Evolutionary conservation across 1,284 basidiomycete species (phyloP).

Genomic region (Heterobasidion parviporum): DNA sequence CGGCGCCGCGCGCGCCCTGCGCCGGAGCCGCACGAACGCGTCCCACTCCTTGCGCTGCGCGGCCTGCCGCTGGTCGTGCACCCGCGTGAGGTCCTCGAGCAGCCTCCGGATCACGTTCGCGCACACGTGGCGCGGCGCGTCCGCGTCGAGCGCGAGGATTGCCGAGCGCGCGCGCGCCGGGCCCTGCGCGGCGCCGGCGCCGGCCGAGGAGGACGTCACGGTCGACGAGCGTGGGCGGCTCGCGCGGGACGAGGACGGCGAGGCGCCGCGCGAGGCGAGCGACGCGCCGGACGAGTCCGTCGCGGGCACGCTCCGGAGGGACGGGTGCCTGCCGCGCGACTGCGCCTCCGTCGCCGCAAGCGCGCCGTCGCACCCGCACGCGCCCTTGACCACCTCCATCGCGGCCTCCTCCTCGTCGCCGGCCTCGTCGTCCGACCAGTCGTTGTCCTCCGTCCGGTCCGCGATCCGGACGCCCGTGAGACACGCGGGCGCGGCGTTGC

Average conservation of each 20-base stretch:
- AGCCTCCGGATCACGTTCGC: constrained; percentile 71
- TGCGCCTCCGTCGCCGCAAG: constrained; percentile 15
- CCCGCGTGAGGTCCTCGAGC: constrained; percentile 74
- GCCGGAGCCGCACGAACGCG: constrained; percentile 63
- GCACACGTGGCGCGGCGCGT: constrained; percentile 64
- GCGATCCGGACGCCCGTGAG: constrained; percentile 83
- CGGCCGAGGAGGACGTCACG: neutral
- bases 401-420: constrained; percentile 23
- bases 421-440: constrained; percentile 59
- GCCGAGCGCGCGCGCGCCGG: constrained; percentile 29
- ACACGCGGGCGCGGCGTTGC: constrained; percentile 73
- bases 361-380: constrained; percentile 48
- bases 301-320: constrained; percentile 12
- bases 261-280: constrained; percentile 27
- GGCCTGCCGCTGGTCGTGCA: constrained; percentile 80
- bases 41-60: constrained; percentile 83
- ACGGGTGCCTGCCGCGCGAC: constrained; percentile 18
- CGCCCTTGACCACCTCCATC: constrained; percentile 47
- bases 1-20: constrained; percentile 34
- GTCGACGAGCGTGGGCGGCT: neutral
- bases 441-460: constrained; percentile 68
- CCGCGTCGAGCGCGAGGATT: constrained; percentile 44
- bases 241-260: constrained; percentile 36
- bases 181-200: neutral
- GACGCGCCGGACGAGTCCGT: constrained; percentile 1